Percentiles rank a stretch among this genome's conserved stretches.
These are phyloP conservation scores for Picea abies DNA, from an alignment of 83 land plant genomes.

Conservation along the genomic window DNA sequence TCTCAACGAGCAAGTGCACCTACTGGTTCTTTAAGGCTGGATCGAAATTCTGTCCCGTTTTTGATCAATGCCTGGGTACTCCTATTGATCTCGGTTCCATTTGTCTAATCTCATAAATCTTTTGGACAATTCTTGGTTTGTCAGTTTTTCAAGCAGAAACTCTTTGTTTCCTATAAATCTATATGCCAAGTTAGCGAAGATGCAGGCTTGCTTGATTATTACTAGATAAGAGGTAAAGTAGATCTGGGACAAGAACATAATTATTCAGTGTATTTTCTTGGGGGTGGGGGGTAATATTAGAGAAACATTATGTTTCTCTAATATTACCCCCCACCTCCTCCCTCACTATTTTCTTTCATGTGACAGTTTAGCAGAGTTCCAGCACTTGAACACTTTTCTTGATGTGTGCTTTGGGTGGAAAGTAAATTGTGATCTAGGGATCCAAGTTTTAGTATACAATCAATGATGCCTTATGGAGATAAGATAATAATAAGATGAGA, in stretches of 20 bases:
- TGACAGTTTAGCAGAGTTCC: not conserved
- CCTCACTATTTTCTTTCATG: not conserved
- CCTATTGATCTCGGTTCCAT: not conserved
- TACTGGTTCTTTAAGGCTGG: conserved; percentile 56
- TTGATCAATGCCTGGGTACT: conserved; percentile 93
- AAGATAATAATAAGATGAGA: no score
- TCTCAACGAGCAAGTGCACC: conserved; percentile 32
- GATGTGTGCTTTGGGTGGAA: no score
- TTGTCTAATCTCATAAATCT: not conserved
- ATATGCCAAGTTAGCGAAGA: no score
- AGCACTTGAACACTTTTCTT: no score
- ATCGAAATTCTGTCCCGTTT: conserved; percentile 78
- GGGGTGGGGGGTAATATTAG: no score
- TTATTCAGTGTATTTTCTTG: no score
- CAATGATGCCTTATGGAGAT: not conserved
- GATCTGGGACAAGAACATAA: no score
- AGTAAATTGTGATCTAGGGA: not conserved
- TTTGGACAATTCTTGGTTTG: not conserved
- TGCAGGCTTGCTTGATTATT: no score
- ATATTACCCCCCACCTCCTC: no score
- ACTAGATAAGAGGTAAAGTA: no score
- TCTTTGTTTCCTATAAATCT: no score
- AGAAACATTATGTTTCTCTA: no score
- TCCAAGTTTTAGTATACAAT: not conserved
- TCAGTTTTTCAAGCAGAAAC: not conserved